A percentile compares a stretch with the other conserved stretches of the same genome.
phyloP scores from a whole-genome alignment of 2,329 filamentous ascomycete genomes.

The Paramyrothecium roridum region DNA sequence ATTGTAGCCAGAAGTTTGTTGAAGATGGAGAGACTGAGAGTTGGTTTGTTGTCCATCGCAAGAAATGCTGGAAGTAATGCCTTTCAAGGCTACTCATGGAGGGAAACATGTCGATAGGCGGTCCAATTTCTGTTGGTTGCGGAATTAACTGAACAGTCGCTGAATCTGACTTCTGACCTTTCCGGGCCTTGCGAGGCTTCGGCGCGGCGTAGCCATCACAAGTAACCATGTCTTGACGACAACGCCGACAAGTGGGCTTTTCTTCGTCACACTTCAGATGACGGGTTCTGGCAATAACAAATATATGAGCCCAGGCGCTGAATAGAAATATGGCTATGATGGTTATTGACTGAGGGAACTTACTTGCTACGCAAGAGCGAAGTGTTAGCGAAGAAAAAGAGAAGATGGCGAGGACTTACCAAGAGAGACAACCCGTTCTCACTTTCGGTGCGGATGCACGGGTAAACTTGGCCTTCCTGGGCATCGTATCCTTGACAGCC shows the following conservation, averaged over 20 bases:
- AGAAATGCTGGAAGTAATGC: not conserved
- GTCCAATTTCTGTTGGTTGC: not conserved
- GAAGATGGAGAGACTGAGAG: conserved; percentile 1
- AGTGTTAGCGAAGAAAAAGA: not conserved
- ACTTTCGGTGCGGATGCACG: not conserved
- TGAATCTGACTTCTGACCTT: not conserved
- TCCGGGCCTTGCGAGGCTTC: not conserved
- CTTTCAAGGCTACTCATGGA: not conserved
- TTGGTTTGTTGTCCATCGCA: not conserved
- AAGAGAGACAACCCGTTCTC: not conserved
- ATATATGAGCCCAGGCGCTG: not conserved
- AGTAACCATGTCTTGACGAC: not conserved
- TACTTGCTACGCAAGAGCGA: not conserved
- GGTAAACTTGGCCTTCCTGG: not conserved
- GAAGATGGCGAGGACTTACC: not conserved
- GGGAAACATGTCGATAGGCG: not conserved
- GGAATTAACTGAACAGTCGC: not conserved
- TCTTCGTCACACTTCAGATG: not conserved
- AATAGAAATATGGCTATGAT: not conserved
- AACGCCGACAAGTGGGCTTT: not conserved
- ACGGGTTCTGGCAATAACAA: not conserved
- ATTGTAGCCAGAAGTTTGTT: conserved; percentile 5
- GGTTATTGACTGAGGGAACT: not conserved
- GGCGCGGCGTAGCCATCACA: not conserved
- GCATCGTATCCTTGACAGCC: not conserved